Base-by-base conservation (phyloP, 371 early-diverging fungal genomes). In the Fennellomyces sp. region DNA sequence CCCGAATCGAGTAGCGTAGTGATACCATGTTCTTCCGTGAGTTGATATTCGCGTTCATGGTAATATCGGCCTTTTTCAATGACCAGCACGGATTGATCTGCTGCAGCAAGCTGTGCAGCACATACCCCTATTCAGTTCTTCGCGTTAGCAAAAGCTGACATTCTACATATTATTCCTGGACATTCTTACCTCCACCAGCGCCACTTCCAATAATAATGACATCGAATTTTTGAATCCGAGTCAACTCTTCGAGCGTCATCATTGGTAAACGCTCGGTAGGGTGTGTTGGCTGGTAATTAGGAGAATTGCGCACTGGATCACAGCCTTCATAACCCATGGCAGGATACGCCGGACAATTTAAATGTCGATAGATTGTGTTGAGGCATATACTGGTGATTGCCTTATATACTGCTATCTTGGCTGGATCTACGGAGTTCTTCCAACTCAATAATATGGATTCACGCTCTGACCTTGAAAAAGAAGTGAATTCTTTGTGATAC, bases 121-220 rank as follows among this genome's bases (percentile, higher is more conserved):
- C 73, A 69, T 1, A 89, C 84, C 10, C 73, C 64, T 64, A n/a
- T n/a, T n/a, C n/a, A n/a, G n/a, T n/a, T n/a, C n/a, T n/a, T n/a
- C n/a, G n/a, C n/a, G n/a, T n/a, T n/a, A n/a, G n/a, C n/a, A n/a
- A n/a, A n/a, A n/a, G n/a, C n/a, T n/a, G n/a, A n/a, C n/a, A n/a
- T 39, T 39, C 17, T n/a, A n/a, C n/a, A n/a, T n/a, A n/a, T n/a
- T n/a, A n/a, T n/a, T n/a, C n/a, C n/a, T n/a, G n/a, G n/a, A n/a
- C 1, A 1, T 4, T 3, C 17, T 23, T 41, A 41, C 90, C 91
- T 12, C 90, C 91, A 42, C 91, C 91, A 28, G 85, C 85, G 17
- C 91, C 91, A 15, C 81, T 82, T 1, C 91, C 91, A 25, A 90
- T 75, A 25, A 91, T 76, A 27, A 90, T 83, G 0, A 80, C 88